Base-by-base conservation (phyloP, 345 rosid species). In the Bruguiera parviflora region DNA sequence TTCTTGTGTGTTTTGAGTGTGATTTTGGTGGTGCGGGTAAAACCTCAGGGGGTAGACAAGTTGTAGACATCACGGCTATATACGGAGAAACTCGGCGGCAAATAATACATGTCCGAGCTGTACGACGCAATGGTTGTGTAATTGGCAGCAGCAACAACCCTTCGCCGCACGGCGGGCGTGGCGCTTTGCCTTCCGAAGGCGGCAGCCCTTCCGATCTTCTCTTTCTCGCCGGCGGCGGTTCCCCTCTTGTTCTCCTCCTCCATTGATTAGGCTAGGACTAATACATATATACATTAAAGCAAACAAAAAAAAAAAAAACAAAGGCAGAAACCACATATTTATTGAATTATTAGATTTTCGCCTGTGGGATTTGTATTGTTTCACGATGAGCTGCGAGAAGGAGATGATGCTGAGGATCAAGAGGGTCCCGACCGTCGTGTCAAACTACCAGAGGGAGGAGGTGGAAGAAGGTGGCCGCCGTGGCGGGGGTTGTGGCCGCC, bases 121-220 rank as follows among this genome's bases (percentile, higher is more conserved):
- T 76, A 60, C 96, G 90, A 80, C 92, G 91, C 49, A 85, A 84
- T 91, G 92, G 95, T 79, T 81, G 91, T 78, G 84, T 89, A 74
- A 83, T 78, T 60, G 97, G 77, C 75, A 83, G 85, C 72, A 66
- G 61, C 83, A 86, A 81, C 88, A 43, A 56, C 13, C 98, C 98
- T 82, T 92, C 87, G 84, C 96, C 97, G 89, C 98, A 96, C 99
- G 99, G 99, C 62, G 99, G 99, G 72, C 98, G 99, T 81, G 99
- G 99, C 67, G 98, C 99, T 75, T 83, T 92, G 90, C 99, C 99
- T 69, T 96, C 99, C 64, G 99, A 96, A 89, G 99, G 99, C 86
- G 99, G 99, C 65, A 90, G 97, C 82, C 99, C 99, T 78, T 96
- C 99, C 28, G 99, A 96, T 83, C 98, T 96, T 82, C 97, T 90